phyloP scores from a whole-genome alignment of 2,329 filamentous ascomycete species.

The Fusarium xyrophilum region DNA sequence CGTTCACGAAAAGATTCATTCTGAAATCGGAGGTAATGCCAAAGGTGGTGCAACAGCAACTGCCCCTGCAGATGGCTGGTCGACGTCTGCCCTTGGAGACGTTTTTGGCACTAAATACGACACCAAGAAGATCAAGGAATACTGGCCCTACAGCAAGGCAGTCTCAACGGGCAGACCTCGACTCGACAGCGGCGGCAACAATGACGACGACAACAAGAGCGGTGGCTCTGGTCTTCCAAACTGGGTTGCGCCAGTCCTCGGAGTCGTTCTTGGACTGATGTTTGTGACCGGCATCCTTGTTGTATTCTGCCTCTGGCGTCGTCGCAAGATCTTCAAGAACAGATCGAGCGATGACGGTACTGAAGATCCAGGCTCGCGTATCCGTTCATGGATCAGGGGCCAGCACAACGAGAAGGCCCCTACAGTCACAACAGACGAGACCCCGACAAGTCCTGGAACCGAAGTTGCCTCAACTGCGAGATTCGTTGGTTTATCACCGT shows the following conservation, averaged over 20 bases:
- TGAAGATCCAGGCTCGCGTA: constrained; percentile 56
- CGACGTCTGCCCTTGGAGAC: constrained; percentile 52
- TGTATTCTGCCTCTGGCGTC: constrained; percentile 60
- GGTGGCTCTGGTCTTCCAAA: constrained; percentile 54
- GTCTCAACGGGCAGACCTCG: constrained; percentile 30
- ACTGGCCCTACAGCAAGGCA: constrained; percentile 64
- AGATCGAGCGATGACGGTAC: constrained; percentile 50
- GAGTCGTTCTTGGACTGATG: constrained; percentile 66
- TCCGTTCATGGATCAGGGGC: constrained; percentile 61
- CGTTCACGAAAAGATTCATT: constrained; percentile 69
- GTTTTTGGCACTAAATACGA: constrained; percentile 65
- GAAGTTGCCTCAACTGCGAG: constrained; percentile 44
- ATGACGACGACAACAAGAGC: constrained; percentile 23
- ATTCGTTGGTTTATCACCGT: constrained; percentile 8
- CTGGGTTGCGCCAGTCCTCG: constrained; percentile 68
- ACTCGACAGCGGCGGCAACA: constrained; percentile 18
- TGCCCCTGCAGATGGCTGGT: constrained; percentile 67
- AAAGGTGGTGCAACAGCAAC: constrained; percentile 74
- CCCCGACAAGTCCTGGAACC: constrained; percentile 49
- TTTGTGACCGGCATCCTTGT: constrained; percentile 60
- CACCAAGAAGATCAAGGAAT: constrained; percentile 61
- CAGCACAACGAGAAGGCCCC: constrained; percentile 53
- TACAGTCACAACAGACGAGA: constrained; percentile 55
- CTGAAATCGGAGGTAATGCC: constrained; percentile 70
- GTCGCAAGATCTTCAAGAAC: constrained; percentile 52